A percentile compares a stretch with the other conserved stretches of the same genome.
Evolutionary conservation across 306 rosid species (phyloP).

Genomic region (Dryas alaskensis): DNA sequence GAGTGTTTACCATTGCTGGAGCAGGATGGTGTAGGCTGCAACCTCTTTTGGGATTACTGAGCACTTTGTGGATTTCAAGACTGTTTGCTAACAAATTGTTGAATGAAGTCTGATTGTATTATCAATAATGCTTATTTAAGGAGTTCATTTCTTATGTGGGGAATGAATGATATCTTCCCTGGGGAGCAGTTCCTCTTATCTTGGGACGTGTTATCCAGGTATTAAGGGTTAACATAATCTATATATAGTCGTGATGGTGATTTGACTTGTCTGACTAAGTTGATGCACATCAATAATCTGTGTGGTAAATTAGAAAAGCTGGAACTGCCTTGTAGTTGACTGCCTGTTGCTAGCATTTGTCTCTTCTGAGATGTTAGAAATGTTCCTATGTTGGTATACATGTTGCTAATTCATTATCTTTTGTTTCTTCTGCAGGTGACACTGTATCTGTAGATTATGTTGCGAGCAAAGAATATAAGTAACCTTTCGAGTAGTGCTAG

Average conservation of each 20-base stretch:
- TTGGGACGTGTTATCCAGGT: background rate
- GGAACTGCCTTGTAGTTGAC: no score
- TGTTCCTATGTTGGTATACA: background rate
- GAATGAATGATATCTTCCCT: background rate
- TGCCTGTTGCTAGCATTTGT: background rate
- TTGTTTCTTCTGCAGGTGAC: slow-evolving; percentile 13
- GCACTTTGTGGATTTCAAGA: background rate
- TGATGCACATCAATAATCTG: background rate
- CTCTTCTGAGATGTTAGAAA: background rate
- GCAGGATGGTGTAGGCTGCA: background rate
- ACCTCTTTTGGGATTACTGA: background rate
- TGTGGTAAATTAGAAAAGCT: background rate
- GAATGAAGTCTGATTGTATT: background rate
- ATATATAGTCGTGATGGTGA: background rate
- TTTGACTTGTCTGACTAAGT: background rate
- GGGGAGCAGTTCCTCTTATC: background rate
- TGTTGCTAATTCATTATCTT: slow-evolving; percentile 11
- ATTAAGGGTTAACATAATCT: background rate
- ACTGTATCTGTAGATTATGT: slow-evolving; percentile 52
- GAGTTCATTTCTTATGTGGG: background rate
- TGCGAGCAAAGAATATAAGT: slow-evolving; percentile 75
- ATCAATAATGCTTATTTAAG: background rate
- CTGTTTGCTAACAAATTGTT: background rate
- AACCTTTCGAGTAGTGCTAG: slow-evolving; percentile 77
- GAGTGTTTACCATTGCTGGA: background rate